These are phyloP conservation scores for Fusarium solani-melongenae DNA, from an alignment of 2,329 filamentous ascomycete species.

Conservation along the genomic window DNA sequence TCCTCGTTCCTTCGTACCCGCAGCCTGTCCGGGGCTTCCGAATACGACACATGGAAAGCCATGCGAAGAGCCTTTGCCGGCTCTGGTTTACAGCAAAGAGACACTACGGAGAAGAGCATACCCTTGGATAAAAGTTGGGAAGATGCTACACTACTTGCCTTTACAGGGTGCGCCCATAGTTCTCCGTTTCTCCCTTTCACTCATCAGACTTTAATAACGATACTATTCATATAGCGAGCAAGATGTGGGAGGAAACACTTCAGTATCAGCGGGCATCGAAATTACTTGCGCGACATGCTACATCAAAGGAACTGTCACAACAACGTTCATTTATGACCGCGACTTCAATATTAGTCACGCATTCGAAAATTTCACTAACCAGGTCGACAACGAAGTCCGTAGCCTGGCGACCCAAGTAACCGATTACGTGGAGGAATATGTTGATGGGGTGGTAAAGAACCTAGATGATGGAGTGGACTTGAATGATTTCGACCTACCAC, in stretches of 20 bases:
- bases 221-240: background rate
- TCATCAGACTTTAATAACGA: background rate
- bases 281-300: background rate
- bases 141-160: background rate
- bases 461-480: conserved; percentile 17
- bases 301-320: background rate
- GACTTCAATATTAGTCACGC: background rate
- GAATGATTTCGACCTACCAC: conserved; percentile 15
- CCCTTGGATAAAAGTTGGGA: background rate
- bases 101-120: background rate
- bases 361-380: background rate
- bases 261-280: background rate
- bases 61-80: background rate
- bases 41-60: background rate
- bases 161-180: background rate
- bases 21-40: background rate
- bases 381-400: background rate
- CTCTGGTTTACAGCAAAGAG: background rate
- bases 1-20: background rate
- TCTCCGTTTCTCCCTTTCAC: background rate
- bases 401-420: background rate
- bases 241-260: background rate
- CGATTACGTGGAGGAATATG: conserved; percentile 14
- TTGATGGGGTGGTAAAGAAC: conserved; percentile 1
- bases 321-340: background rate